Evolutionary conservation across 192 early-diverging fungal genomes (phyloP).

Genomic region (Umbelopsis sp.): DNA sequence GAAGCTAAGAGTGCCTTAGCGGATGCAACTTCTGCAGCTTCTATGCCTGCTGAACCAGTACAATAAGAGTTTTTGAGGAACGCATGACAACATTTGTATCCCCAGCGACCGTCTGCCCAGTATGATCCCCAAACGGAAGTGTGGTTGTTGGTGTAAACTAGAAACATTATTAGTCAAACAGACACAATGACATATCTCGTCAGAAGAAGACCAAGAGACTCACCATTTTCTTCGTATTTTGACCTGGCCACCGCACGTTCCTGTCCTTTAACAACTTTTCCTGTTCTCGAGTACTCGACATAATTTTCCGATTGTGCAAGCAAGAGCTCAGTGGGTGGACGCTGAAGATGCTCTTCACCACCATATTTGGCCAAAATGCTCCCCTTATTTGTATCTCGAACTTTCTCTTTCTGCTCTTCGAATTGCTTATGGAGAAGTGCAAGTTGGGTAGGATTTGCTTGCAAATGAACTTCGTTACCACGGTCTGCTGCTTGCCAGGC

Average conservation of each 20-base stretch:
- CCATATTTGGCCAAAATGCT: constrained; percentile 90
- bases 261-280: constrained; percentile 84
- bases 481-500: constrained; percentile 91
- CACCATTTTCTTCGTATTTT: constrained; percentile 92
- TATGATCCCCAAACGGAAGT: constrained; percentile 91
- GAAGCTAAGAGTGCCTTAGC: constrained; percentile 22
- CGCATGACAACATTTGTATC: constrained; percentile 92
- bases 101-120: constrained; percentile 95
- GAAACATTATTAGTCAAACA: constrained; percentile 21
- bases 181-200: not conserved
- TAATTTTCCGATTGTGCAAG: constrained; percentile 91
- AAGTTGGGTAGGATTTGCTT: constrained; percentile 95
- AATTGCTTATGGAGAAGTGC: constrained; percentile 91
- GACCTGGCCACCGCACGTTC: constrained; percentile 78
- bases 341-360: constrained; percentile 91
- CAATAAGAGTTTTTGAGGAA: constrained; percentile 87
- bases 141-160: constrained; percentile 82
- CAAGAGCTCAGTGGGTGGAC: constrained; percentile 89
- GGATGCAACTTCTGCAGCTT: constrained; percentile 57
- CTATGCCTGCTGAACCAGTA: constrained; percentile 78
- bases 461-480: constrained; percentile 84
- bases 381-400: constrained; percentile 72
- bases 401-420: constrained; percentile 77
- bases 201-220: constrained; percentile 12
- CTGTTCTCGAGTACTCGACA: constrained; percentile 95